A percentile compares a stretch with the other conserved stretches of the same genome.
phyloP scores from a whole-genome alignment of 495 filamentous ascomycete species.

The Aspergillus funiculosus region DNA sequence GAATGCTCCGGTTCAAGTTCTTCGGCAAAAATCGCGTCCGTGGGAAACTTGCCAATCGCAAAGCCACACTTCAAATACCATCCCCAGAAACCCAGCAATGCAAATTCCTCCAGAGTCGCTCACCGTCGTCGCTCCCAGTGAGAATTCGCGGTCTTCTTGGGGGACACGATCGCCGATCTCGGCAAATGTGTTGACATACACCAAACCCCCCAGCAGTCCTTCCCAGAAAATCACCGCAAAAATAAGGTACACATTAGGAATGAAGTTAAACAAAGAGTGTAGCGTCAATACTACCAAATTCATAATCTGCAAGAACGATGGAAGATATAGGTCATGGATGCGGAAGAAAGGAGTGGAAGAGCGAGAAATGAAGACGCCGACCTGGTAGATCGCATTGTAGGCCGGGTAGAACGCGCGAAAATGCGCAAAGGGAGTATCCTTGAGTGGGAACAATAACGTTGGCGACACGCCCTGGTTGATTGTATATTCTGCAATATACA shows the following conservation, averaged over 20 bases:
- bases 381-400: slow-evolving; percentile 90
- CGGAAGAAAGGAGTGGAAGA: slow-evolving; percentile 84
- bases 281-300: slow-evolving; percentile 70
- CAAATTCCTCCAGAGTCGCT: slow-evolving; percentile 90
- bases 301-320: slow-evolving; percentile 72
- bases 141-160: slow-evolving; percentile 78
- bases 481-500: slow-evolving; percentile 93
- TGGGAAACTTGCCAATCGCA: slow-evolving; percentile 75
- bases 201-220: slow-evolving; percentile 79
- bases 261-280: slow-evolving; percentile 70
- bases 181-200: slow-evolving; percentile 95
- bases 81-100: slow-evolving; percentile 77
- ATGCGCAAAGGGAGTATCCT: slow-evolving; percentile 65
- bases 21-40: slow-evolving; percentile 71
- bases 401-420: slow-evolving; percentile 88
- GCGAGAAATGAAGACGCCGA: slow-evolving; percentile 88
- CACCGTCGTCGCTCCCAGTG: slow-evolving; percentile 80
- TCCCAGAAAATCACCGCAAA: slow-evolving; percentile 93
- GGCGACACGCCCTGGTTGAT: slow-evolving; percentile 93
- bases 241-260: slow-evolving; percentile 76
- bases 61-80: slow-evolving; percentile 76
- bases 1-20: slow-evolving; percentile 7
- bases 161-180: slow-evolving; percentile 79
- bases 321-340: slow-evolving; percentile 71
- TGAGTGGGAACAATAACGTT: slow-evolving; percentile 79